Percentiles rank a stretch among this genome's conserved stretches.
Evolutionary conservation across 108 stramenopile species (phyloP).

Genomic region (Parmales sp.): DNA sequence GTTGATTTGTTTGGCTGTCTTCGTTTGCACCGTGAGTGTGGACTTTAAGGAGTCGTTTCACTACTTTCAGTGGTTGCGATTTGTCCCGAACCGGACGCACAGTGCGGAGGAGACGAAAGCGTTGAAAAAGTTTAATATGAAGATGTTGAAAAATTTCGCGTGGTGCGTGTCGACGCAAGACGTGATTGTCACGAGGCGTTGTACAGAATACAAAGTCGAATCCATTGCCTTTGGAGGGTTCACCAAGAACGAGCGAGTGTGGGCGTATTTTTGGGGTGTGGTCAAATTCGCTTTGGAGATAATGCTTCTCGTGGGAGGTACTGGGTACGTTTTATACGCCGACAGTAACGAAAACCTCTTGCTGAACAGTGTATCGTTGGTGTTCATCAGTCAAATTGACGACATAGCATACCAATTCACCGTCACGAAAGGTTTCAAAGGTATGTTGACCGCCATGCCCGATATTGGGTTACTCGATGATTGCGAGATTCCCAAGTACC

Average conservation of each 20-base stretch:
- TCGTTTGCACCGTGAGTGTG: too few relatives aligned
- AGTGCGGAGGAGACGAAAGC: too few relatives aligned
- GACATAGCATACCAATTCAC: background rate
- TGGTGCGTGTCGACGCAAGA: too few relatives aligned
- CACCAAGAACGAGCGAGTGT: background rate
- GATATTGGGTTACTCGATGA: background rate
- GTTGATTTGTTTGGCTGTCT: too few relatives aligned
- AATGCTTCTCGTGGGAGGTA: background rate
- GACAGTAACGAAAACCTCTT: background rate
- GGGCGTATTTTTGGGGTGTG: background rate
- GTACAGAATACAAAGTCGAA: conserved; percentile 2
- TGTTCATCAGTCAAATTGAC: background rate
- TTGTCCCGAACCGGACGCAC: too few relatives aligned
- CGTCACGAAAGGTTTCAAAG: background rate
- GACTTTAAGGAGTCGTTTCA: too few relatives aligned
- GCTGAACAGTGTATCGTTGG: background rate
- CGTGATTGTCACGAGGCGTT: too few relatives aligned
- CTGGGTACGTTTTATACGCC: background rate
- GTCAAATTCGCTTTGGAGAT: background rate
- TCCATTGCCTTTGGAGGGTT: background rate
- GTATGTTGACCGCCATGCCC: background rate
- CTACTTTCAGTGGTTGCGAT: too few relatives aligned
- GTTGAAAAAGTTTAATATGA: too few relatives aligned
- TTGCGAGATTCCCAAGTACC: too few relatives aligned
- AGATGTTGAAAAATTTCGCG: too few relatives aligned